These are phyloP conservation scores for Omphalea diandra DNA, from an alignment of 441 rosid species.

Conservation along the genomic window DNA sequence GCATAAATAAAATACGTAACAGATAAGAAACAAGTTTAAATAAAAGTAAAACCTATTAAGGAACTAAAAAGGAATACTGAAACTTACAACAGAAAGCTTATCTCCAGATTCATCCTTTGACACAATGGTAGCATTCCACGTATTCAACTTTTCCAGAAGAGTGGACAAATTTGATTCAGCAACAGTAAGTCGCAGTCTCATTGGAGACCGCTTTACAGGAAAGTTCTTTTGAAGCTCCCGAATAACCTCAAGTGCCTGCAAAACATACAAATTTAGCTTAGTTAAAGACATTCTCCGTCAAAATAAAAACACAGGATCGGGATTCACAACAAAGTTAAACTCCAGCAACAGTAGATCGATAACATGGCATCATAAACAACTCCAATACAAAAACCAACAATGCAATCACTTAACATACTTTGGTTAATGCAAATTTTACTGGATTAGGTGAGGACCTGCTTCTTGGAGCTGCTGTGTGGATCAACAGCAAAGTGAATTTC, in stretches of 20 bases:
- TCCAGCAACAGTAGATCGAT: background rate
- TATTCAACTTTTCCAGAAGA: slow-evolving; percentile 58
- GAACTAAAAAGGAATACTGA: slow-evolving; percentile 7
- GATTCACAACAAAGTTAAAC: background rate
- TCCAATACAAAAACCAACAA: background rate
- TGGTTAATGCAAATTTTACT: background rate
- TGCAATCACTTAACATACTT: background rate
- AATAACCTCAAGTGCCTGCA: slow-evolving; percentile 89
- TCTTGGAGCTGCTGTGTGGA: slow-evolving; percentile 83
- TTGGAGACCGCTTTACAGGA: slow-evolving; percentile 90
- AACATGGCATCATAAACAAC: background rate
- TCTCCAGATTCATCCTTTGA: slow-evolving; percentile 77
- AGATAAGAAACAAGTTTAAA: background rate
- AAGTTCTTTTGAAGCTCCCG: slow-evolving; percentile 92
- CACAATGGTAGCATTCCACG: slow-evolving; percentile 59
- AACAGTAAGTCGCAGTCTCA: slow-evolving; percentile 72
- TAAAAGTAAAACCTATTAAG: background rate
- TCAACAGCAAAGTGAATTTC: slow-evolving; percentile 95
- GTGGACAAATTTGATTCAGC: slow-evolving; percentile 43
- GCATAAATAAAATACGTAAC: background rate
- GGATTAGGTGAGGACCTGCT: slow-evolving; percentile 56
- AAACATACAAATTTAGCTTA: slow-evolving; percentile 11
- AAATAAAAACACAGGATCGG: background rate
- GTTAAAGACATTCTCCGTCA: background rate
- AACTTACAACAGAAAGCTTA: slow-evolving; percentile 71